phyloP scores from a whole-genome alignment of 2,329 filamentous ascomycete species.

The Trichoderma asperellum region DNA sequence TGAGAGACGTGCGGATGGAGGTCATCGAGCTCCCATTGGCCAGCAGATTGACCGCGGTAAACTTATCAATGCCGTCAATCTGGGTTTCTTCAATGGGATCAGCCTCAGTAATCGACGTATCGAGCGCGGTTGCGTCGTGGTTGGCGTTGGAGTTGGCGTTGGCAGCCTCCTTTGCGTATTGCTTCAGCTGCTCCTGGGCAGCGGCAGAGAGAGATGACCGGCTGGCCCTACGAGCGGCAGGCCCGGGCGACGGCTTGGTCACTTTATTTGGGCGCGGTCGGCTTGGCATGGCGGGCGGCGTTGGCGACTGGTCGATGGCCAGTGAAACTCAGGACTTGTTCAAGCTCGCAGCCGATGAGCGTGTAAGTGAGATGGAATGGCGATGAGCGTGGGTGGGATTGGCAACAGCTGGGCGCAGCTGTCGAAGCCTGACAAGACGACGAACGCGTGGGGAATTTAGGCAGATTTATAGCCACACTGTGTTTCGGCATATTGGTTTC shows the following conservation, averaged over 20 bases:
- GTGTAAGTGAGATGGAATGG: constrained; percentile 29
- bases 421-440: constrained; percentile 32
- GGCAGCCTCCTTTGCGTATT: constrained; percentile 31
- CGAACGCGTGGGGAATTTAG: constrained; percentile 8
- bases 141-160: constrained; percentile 19
- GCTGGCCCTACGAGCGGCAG: constrained; percentile 30
- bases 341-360: background rate
- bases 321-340: background rate
- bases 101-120: background rate
- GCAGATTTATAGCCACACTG: background rate
- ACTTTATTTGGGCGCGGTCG: constrained; percentile 50
- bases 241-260: constrained; percentile 43
- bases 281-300: constrained; percentile 32
- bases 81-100: constrained; percentile 12
- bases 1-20: constrained; percentile 22
- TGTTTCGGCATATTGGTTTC: background rate
- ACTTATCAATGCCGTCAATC: constrained; percentile 28
- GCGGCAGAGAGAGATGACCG: constrained; percentile 36
- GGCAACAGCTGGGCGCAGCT: constrained; percentile 34
- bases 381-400: constrained; percentile 13
- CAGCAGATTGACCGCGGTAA: constrained; percentile 27
- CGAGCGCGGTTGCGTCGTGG: background rate
- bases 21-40: constrained; percentile 28
- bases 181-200: constrained; percentile 42
- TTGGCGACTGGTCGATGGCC: background rate